Conservation (phyloP, 331 rosid species). For the Telfairia occidentalis region DNA sequence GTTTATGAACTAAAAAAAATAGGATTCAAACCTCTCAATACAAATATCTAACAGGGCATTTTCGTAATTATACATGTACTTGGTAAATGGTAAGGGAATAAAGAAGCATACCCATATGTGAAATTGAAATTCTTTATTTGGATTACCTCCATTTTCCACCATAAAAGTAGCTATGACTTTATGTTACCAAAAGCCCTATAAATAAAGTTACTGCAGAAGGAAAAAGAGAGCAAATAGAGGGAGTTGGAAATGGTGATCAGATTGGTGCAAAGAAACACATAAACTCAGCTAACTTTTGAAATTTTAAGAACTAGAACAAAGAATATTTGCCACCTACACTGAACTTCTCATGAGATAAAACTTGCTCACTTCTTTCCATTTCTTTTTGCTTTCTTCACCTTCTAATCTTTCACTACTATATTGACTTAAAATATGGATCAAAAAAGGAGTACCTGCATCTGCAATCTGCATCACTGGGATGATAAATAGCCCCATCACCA, state of each 20-base stretch:
- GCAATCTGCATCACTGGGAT: constrained; percentile 9
- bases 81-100: not conserved
- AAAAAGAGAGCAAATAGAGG: not conserved
- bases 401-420: not conserved
- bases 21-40: not conserved
- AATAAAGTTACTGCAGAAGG: constrained; percentile 3
- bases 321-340: constrained; percentile 1
- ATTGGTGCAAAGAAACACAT: not conserved
- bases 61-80: not conserved
- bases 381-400: not conserved
- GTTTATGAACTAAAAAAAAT: not conserved
- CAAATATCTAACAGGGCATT: not conserved
- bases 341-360: not conserved
- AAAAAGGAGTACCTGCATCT: constrained; percentile 25
- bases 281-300: not conserved
- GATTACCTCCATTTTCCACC: constrained; percentile 7
- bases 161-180: not conserved
- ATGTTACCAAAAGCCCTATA: not conserved
- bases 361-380: not conserved
- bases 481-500: constrained; percentile 13
- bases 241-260: not conserved
- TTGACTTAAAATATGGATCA: not conserved
- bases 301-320: not conserved
- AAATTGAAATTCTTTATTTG: not conserved
- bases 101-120: constrained; percentile 2